Evolutionary conservation across 2,329 filamentous ascomycete genomes (phyloP), one percentile per base, ranked within the genome.

Genomic region (Moelleriella libera): DNA sequence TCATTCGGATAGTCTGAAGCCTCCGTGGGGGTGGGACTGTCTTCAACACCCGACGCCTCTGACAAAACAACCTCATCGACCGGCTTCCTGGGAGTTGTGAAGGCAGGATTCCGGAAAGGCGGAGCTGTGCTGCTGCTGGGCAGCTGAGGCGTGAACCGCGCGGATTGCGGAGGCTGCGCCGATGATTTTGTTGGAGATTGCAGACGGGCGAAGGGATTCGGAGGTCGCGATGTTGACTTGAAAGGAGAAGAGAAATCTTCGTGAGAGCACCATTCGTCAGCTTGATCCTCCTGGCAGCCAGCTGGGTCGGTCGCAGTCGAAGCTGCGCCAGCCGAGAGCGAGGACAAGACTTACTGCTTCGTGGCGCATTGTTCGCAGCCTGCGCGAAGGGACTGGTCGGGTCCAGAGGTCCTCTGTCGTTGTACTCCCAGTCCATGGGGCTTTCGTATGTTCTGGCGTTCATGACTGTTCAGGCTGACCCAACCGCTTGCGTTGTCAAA

Each of bases 401-500:
- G 62, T 82, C 79, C 50, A 78, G 62, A 14, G 76, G 77, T 2
- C 72, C 76, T 44, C 66, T 62, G 51, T 68, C 70, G 55, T 81
- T 72, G 60, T 78, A 82, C 58, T 82, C 76, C 75, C 76, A 83
- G 55, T 82, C 79, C 79, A 83, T 83, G 52, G 68, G 77, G 51
- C 75, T 68, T 62, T 82, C 78, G 52, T 68, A 73, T 2, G 72
- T 77, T 55, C 79, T 68, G 53, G 69, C 68, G 47, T 76, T 69
- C 70, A 76, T 79, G 54, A 47, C 52, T 34, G 11, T 32, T 21
- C 30, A 39, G 5, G 14, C 45, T 32, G 41, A 41, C 29, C 34
- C 30, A 41, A 12, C 8, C 8, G 34, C 34, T 12, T 37, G 8
- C 34, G 34, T 51, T 51, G 47, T 53, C 21, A 21, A 21, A 21